Base-by-base conservation (phyloP, 306 rosid genomes). In the Hippophae gyantsensis region DNA sequence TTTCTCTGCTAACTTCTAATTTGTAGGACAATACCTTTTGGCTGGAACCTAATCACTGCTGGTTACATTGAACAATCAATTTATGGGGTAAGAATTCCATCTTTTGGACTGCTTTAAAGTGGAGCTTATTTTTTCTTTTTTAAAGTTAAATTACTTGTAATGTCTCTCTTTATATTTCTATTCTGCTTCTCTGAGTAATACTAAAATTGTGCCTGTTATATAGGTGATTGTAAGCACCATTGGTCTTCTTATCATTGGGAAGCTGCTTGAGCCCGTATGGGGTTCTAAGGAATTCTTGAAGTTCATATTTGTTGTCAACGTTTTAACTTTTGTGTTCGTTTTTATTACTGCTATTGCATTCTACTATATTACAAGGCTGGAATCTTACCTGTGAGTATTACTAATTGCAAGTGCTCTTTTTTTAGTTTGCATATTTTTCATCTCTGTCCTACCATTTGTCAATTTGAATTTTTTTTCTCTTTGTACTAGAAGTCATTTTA, bases 241-340 rank as follows among this genome's bases (percentile, higher is more conserved):
- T 27, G 88, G 96, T 70, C 95, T 90, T 52, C 83, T 90, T 32
- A 76, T 87, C 50, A 75, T 85, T 49, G 97, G 97, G 65, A 90
- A 90, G 87, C 81, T 86, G 65, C 96, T 90, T 68, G 96, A 87
- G 62, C 96, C 97, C 71, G 71, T 87, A 48, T 90, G 97, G 97
- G 96, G 97, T 56, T 72, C 97, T 48, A 82, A 73, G 81, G 97
- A 90, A 79, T 84, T 90, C 72, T 62, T 90, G 51, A 90, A 90
- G 82, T 90, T 90, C 85, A 83, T 90, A 79, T 83, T 90, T 74
- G 65, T 85, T 11, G 89, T 85, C 64, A 90, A 90, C 81, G 66
- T 77, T 75, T 76, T 87, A 23, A 85, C 92, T 64, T 90, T 87
- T 60, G 52, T 81, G 14, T 90, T 84, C 58, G 80, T 85, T 72